Base-by-base conservation (phyloP, 73 alveolate genomes). In the Tetrahymena thermophila region DNA sequence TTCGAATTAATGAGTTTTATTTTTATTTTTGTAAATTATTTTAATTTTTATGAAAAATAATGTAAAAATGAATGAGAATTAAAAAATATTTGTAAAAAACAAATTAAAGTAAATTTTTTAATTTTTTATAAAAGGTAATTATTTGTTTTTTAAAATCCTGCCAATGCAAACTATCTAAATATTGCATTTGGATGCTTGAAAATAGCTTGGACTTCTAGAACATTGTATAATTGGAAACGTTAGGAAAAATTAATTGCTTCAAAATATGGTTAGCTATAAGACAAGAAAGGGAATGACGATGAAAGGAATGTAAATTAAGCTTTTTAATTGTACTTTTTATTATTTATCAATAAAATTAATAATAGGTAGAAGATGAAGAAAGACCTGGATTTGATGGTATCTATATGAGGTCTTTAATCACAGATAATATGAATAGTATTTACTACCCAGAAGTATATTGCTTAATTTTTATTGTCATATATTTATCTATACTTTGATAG, bases 351-450 rank as follows among this genome's bases (percentile, higher is more conserved):
- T 3, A 71, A 8, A 17, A 23, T 71, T 28, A 28, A 28, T 71
- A 28, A 71, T 28, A 71, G 89, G 35, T 71, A 28, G 89, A 71
- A 35, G 83, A 50, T 37, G 97, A 95, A 56, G 93, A 95, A 35
- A 95, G 97, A 56, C 97, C 97, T 15, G 95, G 95, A 0, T 95
- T 95, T 44, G 17, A 89, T 38, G 97, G 97, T 42, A 58, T 38
- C 16, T 95, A 95, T 93, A 43, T 93, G 56, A 40, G 97, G 23
- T 94, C 93, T 85, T 94, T 94, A 37, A 42, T 57, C 35, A 95
- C 94, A 37, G 97, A 95, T 89, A 93, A 95, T 85, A 34, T 93
- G 28, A 95, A 95, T 93, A 95, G 95, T 34, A 34, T 95, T 13
- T 95, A 85, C 89, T 85, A 50, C 35, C 95, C 97, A 71, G 21